Evolutionary conservation across 805 yeast species (phyloP), one percentile per base, ranked within the genome.

Genomic region (Metschnikowia dekortorum): DNA sequence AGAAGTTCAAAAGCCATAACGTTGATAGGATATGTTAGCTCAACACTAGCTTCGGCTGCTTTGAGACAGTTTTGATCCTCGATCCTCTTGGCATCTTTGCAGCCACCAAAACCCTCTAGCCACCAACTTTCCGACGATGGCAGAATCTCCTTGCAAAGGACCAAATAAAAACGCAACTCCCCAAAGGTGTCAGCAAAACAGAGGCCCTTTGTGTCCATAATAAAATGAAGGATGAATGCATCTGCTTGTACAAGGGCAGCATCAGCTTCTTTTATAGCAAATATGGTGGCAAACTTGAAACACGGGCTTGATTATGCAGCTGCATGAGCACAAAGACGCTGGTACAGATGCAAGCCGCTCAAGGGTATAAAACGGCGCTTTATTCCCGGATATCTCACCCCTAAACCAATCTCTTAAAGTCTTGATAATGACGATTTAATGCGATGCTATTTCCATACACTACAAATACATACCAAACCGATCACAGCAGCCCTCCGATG

Each of bases 1-100:
- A 87, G 59, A 89, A 91, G 70, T 89, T 89, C 74, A 91, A 91
- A 69, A 80, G 83, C 51, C 94, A 85, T 57, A 78, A 80, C 32
- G 89, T 87, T 35, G 85, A 80, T 52, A 87, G 8, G 9, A 64
- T 70, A 13, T 30, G 32, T 10, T 30, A 30, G 32, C 22, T 22
- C 22, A 22, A 22, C 22, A 22, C 22, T 4, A 4, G 22, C 22
- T 22, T 4, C 5, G 5, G 22, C 22, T 22, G 22, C 3, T 22
- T 22, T 4, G 5, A 22, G 22, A 22, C 5, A 4, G 5, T 22
- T 22, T 22, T 1, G 22, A 22, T 4, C 22, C 22, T 22, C 1
- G 5, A 22, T 22, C 22, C 22, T 22, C 5, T 22, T 22, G 22
- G 22, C 22, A 4, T 22, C 22, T 22, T 22, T 22, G 22, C 22